A percentile compares a stretch with the other conserved stretches of the same genome.
Conservation (phyloP, 2,329 filamentous ascomycete genomes). For the Clonostachys rhizophaga region DNA sequence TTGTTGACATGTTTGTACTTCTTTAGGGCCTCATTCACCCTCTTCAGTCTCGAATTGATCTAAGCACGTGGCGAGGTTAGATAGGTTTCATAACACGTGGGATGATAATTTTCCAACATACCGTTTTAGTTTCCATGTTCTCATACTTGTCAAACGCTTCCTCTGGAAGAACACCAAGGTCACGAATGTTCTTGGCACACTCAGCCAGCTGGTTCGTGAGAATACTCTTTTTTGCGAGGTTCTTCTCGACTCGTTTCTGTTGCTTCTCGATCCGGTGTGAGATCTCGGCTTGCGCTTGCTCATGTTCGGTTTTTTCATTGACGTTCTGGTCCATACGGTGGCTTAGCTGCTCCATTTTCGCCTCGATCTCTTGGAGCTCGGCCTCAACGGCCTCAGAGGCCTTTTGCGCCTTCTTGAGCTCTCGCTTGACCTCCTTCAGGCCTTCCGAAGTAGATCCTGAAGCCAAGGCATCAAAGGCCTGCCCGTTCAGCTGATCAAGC, state of each 20-base stretch:
- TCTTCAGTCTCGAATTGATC: slow-evolving; percentile 70
- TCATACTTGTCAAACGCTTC: slow-evolving; percentile 91
- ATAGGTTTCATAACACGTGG: neutral
- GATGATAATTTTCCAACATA: slow-evolving; percentile 30
- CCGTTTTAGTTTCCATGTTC: slow-evolving; percentile 72
- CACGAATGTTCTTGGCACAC: slow-evolving; percentile 82
- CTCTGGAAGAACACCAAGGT: slow-evolving; percentile 87
- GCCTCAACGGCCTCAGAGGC: slow-evolving; percentile 61
- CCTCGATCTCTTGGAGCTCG: slow-evolving; percentile 71
- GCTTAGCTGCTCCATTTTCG: slow-evolving; percentile 53
- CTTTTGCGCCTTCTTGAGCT: slow-evolving; percentile 74
- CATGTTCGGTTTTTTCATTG: slow-evolving; percentile 53
- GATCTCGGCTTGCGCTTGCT: slow-evolving; percentile 71
- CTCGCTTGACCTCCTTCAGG: slow-evolving; percentile 73
- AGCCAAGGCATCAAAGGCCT: slow-evolving; percentile 63
- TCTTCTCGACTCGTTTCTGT: slow-evolving; percentile 88
- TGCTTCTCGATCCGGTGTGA: slow-evolving; percentile 76
- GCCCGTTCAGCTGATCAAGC: slow-evolving; percentile 78
- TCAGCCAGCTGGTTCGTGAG: slow-evolving; percentile 74
- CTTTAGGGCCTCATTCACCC: slow-evolving; percentile 87
- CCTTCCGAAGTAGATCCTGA: slow-evolving; percentile 58
- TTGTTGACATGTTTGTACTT: slow-evolving; percentile 99
- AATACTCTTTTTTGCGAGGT: slow-evolving; percentile 80
- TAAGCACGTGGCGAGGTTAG: slow-evolving; percentile 14
- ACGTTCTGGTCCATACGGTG: slow-evolving; percentile 52